phyloP scores from a whole-genome alignment of 306 rosid species.

The Glycine latifolia region DNA sequence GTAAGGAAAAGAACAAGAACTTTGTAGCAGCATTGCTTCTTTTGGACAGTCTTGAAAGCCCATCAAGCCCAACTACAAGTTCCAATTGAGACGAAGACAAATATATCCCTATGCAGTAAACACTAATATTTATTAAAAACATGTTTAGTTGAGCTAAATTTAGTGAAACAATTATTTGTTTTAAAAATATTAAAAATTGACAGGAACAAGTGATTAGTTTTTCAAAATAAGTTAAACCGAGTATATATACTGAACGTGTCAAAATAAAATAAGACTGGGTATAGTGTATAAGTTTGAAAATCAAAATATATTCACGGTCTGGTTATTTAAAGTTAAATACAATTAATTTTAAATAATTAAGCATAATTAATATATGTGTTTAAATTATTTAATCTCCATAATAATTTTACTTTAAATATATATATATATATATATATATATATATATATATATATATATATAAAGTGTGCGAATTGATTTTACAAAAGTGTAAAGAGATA shows the following conservation, averaged over 20 bases:
- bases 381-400: neutral
- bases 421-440: too few species aligned
- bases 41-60: neutral
- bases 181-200: neutral
- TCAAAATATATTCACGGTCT: neutral
- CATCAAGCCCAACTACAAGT: neutral
- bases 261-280: neutral
- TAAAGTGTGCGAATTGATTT: too few species aligned
- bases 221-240: neutral
- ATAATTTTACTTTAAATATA: neutral
- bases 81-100: neutral
- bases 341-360: neutral
- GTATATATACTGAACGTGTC: neutral
- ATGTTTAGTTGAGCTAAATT: neutral
- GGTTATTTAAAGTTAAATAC: neutral
- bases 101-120: neutral
- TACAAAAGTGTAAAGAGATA: too few species aligned
- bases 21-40: neutral
- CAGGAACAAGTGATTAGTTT: neutral
- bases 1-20: neutral
- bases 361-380: neutral
- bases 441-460: too few species aligned
- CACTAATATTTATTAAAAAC: neutral
- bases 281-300: neutral
- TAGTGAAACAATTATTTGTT: neutral